phyloP scores from a whole-genome alignment of 345 rosid genomes.

The Draba incana region DNA sequence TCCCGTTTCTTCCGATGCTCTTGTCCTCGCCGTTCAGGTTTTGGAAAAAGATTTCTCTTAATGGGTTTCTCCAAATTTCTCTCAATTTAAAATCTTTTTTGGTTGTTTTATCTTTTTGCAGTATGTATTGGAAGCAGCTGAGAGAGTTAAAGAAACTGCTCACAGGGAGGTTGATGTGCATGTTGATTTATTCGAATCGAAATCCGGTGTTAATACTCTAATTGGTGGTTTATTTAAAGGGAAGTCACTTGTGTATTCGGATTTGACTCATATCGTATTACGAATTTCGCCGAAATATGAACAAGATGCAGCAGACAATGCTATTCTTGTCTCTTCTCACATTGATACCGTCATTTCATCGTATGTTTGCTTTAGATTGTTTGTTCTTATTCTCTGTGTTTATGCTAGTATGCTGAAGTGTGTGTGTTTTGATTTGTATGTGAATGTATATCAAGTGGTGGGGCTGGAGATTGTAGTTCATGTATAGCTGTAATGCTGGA shows the following conservation, averaged over 20 bases:
- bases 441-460: conserved; percentile 73
- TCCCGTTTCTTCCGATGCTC: conserved; percentile 80
- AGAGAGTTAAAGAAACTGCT: conserved; percentile 61
- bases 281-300: conserved; percentile 79
- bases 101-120: conserved; percentile 38
- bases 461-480: conserved; percentile 98
- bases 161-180: conserved; percentile 88
- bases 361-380: conserved; percentile 46
- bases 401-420: neutral
- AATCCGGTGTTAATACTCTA: conserved; percentile 68
- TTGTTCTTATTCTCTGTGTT: neutral
- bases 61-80: neutral
- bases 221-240: conserved; percentile 70
- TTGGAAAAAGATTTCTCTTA: too few species aligned
- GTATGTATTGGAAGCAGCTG: conserved; percentile 80
- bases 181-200: conserved; percentile 71
- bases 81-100: neutral
- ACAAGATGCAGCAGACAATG: conserved; percentile 70
- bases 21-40: conserved; percentile 76
- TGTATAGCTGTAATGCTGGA: conserved; percentile 96
- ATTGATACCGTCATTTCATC: conserved; percentile 88
- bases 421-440: conserved; percentile 11
- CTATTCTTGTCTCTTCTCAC: conserved; percentile 92
- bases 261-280: conserved; percentile 69
- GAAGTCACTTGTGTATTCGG: conserved; percentile 83